Base-by-base conservation (phyloP, 768 basidiomycete genomes). In the Melanogaster broomeanus region DNA sequence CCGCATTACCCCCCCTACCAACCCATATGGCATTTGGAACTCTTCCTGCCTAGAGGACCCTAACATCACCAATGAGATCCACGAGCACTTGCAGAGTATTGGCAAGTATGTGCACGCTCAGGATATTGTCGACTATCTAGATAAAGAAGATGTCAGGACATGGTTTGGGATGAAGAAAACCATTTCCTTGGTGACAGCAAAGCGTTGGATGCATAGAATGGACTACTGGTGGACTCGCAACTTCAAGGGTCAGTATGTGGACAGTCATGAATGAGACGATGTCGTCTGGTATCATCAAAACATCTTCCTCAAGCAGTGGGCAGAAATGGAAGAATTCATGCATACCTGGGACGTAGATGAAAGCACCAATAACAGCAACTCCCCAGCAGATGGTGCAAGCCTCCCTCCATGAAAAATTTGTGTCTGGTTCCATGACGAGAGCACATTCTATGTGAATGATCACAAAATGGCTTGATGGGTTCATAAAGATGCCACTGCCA, bases 381-480 rank as follows among this genome's bases (percentile, higher is more conserved):
- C 9, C 37, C 37, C 40, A 21, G 15, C 24, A 33, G 60, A 19
- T 42, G 7, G 57, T 64, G 9, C 30, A 30, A 30, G 30, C 30
- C 9, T 10, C 4, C 30, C 30, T 10, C 30, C 4, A 10, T 9
- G 11, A 30, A 30, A 30, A 30, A 4, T 9, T 8, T 30, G 30
- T 16, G 47, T 60, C 8, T 65, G 59, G 61, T 59, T 51, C 39
- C 71, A 73, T 49, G 64, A 73, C 46, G 63, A 72, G 52, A 67
- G 65, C 13, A 69, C 53, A 3, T 74, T 72, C 52, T 71, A 71
- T 60, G 70, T 61, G 31, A 56, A 74, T 60, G 68, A 73, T 51
- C 52, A 56, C 0, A 42, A 48, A 0, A 58, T 52, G 16, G 31
- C 46, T 13, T 25, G 37, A 10, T 74, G 70, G 68, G 49, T 61